Evolutionary conservation across 371 early-diverging fungal species (phyloP).

Genomic region (Haplosporangium sp.): DNA sequence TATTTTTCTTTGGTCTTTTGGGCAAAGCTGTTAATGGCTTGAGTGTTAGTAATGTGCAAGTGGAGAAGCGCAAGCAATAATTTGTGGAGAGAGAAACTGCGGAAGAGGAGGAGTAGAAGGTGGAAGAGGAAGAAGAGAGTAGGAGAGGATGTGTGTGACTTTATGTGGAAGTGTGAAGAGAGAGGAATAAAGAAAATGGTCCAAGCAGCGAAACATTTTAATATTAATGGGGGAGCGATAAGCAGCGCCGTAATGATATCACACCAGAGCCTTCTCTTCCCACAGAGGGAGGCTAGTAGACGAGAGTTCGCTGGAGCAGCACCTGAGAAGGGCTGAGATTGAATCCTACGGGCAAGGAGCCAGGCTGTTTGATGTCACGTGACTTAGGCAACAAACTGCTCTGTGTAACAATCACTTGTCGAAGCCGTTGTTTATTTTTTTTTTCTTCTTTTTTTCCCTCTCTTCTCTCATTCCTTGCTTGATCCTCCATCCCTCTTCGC

Average conservation of each 20-base stretch:
- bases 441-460: conserved; percentile 8
- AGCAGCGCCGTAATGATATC: not conserved
- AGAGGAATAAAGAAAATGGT: not conserved
- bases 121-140: not conserved
- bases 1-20: too few relatives aligned
- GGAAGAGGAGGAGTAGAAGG: not conserved
- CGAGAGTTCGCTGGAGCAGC: too few relatives aligned
- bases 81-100: not conserved
- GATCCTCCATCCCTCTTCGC: conserved; percentile 2
- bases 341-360: not conserved
- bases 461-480: not conserved
- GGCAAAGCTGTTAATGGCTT: not conserved
- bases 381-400: too few relatives aligned
- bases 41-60: not conserved
- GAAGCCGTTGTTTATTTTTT: conserved; percentile 4
- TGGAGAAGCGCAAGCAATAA: not conserved
- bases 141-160: not conserved
- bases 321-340: too few relatives aligned
- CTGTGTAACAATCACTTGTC: too few relatives aligned
- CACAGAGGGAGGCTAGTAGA: too few relatives aligned
- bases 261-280: too few relatives aligned
- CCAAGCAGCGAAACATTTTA: not conserved
- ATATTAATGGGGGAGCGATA: not conserved
- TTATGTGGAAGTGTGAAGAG: not conserved
- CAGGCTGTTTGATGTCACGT: not conserved